Percentiles rank a stretch among this genome's conserved stretches.
Evolutionary conservation across 805 yeast species (phyloP).

Genomic region (Candida odintsovae): DNA sequence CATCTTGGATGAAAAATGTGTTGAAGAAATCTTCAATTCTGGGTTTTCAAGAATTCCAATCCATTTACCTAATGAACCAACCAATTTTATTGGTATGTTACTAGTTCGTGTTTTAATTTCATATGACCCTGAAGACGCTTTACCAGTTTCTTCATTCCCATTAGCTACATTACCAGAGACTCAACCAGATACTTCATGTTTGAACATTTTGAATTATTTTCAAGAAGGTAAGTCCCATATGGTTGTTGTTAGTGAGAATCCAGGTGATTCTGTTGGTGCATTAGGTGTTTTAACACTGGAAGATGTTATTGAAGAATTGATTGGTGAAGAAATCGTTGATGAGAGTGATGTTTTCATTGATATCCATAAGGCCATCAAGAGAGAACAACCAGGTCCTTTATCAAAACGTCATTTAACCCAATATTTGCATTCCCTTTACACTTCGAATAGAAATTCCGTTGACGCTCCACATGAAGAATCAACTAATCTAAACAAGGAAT

Average conservation of each 20-base stretch:
- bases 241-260: conserved; percentile 85
- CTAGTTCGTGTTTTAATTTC: conserved; percentile 87
- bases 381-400: conserved; percentile 71
- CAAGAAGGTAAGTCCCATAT: conserved; percentile 97
- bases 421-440: conserved; percentile 59
- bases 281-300: conserved; percentile 89
- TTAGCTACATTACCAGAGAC: conserved; percentile 96
- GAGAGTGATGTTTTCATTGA: conserved; percentile 93
- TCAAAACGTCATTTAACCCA: conserved; percentile 64
- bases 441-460: conserved; percentile 38
- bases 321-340: conserved; percentile 96
- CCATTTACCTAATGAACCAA: conserved; percentile 82
- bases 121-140: conserved; percentile 93
- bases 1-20: conserved; percentile 74
- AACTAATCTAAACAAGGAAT: conserved; percentile 3
- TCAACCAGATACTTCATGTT: conserved; percentile 82
- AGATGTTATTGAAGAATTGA: conserved; percentile 96
- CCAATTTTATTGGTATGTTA: conserved; percentile 91
- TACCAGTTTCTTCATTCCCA: conserved; percentile 90
- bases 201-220: conserved; percentile 90
- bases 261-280: conserved; percentile 82
- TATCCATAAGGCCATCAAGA: conserved; percentile 79
- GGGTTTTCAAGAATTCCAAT: conserved; percentile 96
- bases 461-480: conserved; percentile 21
- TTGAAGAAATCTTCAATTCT: conserved; percentile 85